Base-by-base conservation (phyloP, 495 filamentous ascomycete genomes). In the Cryomyces minteri region DNA sequence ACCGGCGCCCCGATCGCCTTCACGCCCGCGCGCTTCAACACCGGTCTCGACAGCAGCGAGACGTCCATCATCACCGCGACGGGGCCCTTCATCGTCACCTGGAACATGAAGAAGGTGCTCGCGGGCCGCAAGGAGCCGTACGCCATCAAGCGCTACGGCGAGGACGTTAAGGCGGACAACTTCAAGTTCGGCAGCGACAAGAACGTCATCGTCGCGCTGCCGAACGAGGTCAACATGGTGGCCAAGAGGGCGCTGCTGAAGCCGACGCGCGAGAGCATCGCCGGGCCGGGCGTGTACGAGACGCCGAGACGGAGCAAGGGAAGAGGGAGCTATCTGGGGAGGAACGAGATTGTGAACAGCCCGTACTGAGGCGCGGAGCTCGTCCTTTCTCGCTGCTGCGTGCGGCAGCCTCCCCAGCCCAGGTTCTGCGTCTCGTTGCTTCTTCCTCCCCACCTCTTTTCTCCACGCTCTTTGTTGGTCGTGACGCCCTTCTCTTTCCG, bases 151-250 rank as follows among this genome's bases (percentile, higher is more conserved):
- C 80, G 90, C 4, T 98, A 98, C 57, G 72, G 70, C 4, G 90
- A 98, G 61, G 82, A 90, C 44, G 84, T 98, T 53, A 94, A 87
- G 68, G 90, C 90, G n/a, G 92, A 98, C 58, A 92, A 98, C 59
- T 98, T 98, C 79, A 83, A 86, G 51, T 98, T 88, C 54, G 88
- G 88, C 31, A 84, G 77, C 9, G 90, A 98, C 58, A 93, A 94
- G 72, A 94, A 94, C 53, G 83, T 98, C 50, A 94, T 98, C 56
- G 88, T 98, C 18, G 90, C 90, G 1, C 65, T 96, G 49, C 87
- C 92, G 4, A 93, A 98, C 58, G 88, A 94, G 63, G 88, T 98
- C 50, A 88, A 95, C 61, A 95, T 95, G 88, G 83, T 96, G 28
- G 79, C 77, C 39, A 85, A 84, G 62, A 70, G 77, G 50, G 76